Base-by-base conservation (phyloP, 139 green algal species). In the Microglena sp. region DNA sequence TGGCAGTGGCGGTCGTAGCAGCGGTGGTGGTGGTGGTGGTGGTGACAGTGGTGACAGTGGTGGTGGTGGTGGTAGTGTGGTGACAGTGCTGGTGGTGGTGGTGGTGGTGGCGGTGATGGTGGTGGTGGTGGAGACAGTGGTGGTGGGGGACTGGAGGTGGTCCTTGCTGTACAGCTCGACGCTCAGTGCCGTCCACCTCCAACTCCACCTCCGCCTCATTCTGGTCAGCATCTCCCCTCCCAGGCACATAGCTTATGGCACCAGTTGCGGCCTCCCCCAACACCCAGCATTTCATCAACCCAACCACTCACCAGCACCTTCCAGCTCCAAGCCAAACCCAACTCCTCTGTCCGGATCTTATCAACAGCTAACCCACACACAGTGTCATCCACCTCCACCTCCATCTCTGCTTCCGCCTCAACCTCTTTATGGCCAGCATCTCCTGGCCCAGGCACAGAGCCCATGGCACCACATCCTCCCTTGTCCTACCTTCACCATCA, bases 261-360 rank as follows among this genome's bases (percentile, higher is more conserved):
- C 5, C 27, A 40, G 27, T 45, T 59, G 26, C 55, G 24, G 28
- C 27, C 28, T 29, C 18, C 27, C 28, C 5, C 8, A 62, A 29
- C 27, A 11, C 5, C 28, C 27, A 27, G 8, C 8, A 40, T 21
- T 5, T 15, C 33, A 32, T 33, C 32, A 50, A 55, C 61, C 34
- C 68, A 66, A 5, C 31, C 66, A 44, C 40, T 43, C 59, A 45
- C 55, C 57, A 18, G 58, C 58, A 15, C 45, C 57, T 0, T 30
- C 45, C 34, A 69, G 58, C 34, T 35, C 7, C 35, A 64, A 7
- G 5, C 57, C 70, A 44, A 69, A 0, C 71, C 65, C 58, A 72
- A 77, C 71, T 73, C 71, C 1, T 69, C 57, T 3, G 56, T 35
- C 3, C 73, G 57, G 15, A 79, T 72, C 8, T 26, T 45, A 35